Conservation (phyloP, 441 rosid genomes). For the Pelargonium fulgidum region DNA sequence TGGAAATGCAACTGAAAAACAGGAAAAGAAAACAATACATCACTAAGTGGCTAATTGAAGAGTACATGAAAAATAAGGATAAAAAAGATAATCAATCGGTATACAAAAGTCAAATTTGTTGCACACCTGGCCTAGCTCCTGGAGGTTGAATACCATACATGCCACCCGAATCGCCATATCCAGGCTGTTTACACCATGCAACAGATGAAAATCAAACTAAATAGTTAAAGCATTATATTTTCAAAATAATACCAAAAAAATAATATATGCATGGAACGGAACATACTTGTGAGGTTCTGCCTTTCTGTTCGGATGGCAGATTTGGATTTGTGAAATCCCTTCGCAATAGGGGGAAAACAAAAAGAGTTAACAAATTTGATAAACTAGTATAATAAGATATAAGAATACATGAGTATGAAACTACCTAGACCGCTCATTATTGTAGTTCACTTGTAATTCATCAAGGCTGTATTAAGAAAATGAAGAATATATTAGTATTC, state of each 20-base stretch:
- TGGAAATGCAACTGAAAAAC: constrained; percentile 70
- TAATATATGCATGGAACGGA: neutral
- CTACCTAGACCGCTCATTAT: constrained; percentile 92
- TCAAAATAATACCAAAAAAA: constrained; percentile 4
- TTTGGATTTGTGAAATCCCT: constrained; percentile 94
- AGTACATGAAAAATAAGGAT: constrained; percentile 16
- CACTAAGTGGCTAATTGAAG: constrained; percentile 23
- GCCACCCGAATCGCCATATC: constrained; percentile 83
- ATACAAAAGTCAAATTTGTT: constrained; percentile 16
- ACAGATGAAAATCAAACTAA: constrained; percentile 19
- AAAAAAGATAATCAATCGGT: constrained; percentile 12
- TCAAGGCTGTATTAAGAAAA: constrained; percentile 61
- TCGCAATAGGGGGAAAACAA: constrained; percentile 12
- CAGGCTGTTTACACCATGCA: constrained; percentile 47
- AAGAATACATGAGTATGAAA: constrained; percentile 17
- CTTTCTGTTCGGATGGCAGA: constrained; percentile 87
- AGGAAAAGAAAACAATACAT: constrained; percentile 23
- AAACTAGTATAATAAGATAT: neutral
- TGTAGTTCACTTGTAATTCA: constrained; percentile 96
- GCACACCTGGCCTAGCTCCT: constrained; percentile 33
- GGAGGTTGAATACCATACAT: constrained; percentile 34
- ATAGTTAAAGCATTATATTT: constrained; percentile 4
- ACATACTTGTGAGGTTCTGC: constrained; percentile 80
- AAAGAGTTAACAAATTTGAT: constrained; percentile 12
- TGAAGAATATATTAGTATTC: constrained; percentile 18